These are phyloP conservation scores for Cladosporium sp. DNA, from an alignment of 2,329 filamentous ascomycete genomes.

Conservation along the genomic window DNA sequence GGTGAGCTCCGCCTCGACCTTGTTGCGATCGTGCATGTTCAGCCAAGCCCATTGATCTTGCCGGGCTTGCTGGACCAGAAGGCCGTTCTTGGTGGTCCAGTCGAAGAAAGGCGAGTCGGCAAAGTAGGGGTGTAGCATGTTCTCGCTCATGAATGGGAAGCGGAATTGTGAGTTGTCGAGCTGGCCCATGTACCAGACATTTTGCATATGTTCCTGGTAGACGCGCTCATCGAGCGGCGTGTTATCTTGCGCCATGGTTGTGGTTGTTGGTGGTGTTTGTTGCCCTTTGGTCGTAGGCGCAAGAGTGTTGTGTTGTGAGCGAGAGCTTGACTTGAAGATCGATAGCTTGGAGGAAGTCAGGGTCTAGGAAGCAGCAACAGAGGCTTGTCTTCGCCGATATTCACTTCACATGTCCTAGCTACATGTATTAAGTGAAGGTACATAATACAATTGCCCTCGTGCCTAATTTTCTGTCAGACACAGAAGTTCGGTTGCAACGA, in stretches of 20 bases:
- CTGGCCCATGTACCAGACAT: conserved; percentile 33
- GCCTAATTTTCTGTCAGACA: neutral
- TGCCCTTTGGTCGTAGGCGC: too few relatives aligned
- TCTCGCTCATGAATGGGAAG: conserved; percentile 39
- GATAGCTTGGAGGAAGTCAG: neutral
- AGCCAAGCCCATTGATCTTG: conserved; percentile 51
- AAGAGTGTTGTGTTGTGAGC: neutral
- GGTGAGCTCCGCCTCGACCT: conserved; percentile 56
- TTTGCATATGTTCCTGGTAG: conserved; percentile 20
- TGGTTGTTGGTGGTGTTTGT: too few relatives aligned
- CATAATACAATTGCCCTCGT: neutral
- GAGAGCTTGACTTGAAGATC: neutral
- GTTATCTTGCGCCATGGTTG: conserved; percentile 24
- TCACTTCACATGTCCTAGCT: neutral
- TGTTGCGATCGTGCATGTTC: conserved; percentile 55
- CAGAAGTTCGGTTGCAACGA: neutral
- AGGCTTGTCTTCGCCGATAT: neutral
- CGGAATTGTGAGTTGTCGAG: conserved; percentile 21
- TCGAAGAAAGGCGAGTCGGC: conserved; percentile 65
- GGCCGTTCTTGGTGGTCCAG: conserved; percentile 59
- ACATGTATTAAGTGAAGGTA: neutral
- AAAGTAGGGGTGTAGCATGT: conserved; percentile 60
- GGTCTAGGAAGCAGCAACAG: neutral
- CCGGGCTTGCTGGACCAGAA: conserved; percentile 54
- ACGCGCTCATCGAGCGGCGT: conserved; percentile 31